A percentile compares a stretch with the other conserved stretches of the same genome.
phyloP scores from a whole-genome alignment of 352 stramenopile species.

The Pythium phragmitis region DNA sequence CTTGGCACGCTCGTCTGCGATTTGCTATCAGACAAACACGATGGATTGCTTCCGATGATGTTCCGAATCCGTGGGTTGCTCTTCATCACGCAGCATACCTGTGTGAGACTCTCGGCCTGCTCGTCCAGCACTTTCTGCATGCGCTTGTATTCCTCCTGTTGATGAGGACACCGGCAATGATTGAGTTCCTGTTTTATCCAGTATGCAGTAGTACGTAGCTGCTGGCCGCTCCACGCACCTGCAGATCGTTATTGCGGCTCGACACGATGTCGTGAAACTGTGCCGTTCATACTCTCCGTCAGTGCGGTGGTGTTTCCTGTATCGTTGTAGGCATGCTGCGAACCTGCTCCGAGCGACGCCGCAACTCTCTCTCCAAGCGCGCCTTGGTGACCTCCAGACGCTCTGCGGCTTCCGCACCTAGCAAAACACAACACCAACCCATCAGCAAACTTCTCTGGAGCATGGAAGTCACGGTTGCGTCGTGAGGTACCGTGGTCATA shows the following conservation, averaged over 20 bases:
- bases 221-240: slow-evolving; percentile 23
- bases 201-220: neutral
- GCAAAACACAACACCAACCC: neutral
- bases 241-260: slow-evolving; percentile 69
- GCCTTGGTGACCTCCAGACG: slow-evolving; percentile 61
- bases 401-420: slow-evolving; percentile 60
- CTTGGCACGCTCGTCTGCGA: slow-evolving; percentile 29
- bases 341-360: slow-evolving; percentile 42
- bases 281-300: neutral
- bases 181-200: neutral
- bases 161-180: neutral
- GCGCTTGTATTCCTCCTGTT: slow-evolving; percentile 60
- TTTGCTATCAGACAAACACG: slow-evolving; percentile 35
- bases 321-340: too few relatives aligned
- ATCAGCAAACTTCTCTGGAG: neutral
- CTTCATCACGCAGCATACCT: slow-evolving; percentile 4
- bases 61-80: too few relatives aligned
- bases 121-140: slow-evolving; percentile 77
- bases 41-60: neutral
- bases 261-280: slow-evolving; percentile 67
- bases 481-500: slow-evolving; percentile 38
- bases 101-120: slow-evolving; percentile 41
- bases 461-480: neutral
- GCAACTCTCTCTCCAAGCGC: slow-evolving; percentile 66
- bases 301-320: neutral